Conservation (phyloP, 1,139 yeast genomes). For the Saccharomyces uvarum region DNA sequence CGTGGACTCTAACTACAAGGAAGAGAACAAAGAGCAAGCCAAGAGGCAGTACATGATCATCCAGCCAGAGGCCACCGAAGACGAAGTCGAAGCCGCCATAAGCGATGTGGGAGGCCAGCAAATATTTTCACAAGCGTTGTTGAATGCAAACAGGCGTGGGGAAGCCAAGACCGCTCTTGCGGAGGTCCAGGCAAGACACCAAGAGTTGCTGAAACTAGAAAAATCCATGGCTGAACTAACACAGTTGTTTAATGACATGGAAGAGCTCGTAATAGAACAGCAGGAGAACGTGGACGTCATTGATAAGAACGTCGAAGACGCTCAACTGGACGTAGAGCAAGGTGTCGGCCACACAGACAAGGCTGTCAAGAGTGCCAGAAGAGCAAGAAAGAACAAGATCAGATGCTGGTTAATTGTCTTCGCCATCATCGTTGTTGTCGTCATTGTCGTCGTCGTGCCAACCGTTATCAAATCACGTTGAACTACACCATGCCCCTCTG, state of each 20-base stretch:
- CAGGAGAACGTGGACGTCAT: slow-evolving; percentile 81
- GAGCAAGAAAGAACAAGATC: slow-evolving; percentile 86
- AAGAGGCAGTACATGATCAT: slow-evolving; percentile 89
- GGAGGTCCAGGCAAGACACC: slow-evolving; percentile 94
- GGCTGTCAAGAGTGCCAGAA: slow-evolving; percentile 82
- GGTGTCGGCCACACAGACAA: slow-evolving; percentile 92
- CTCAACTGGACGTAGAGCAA: slow-evolving; percentile 84
- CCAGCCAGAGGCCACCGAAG: slow-evolving; percentile 86
- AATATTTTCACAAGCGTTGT: slow-evolving; percentile 86
- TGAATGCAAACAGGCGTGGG: slow-evolving; percentile 90
- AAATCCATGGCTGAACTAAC: slow-evolving; percentile 93
- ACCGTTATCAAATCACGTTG: slow-evolving; percentile 25
- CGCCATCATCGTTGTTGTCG: slow-evolving; percentile 54
- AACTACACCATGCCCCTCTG: background rate
- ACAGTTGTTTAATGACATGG: slow-evolving; percentile 93
- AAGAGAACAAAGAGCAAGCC: slow-evolving; percentile 78
- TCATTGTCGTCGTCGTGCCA: slow-evolving; percentile 54
- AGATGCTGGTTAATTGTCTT: slow-evolving; percentile 70
- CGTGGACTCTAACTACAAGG: slow-evolving; percentile 80
- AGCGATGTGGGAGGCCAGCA: slow-evolving; percentile 83
- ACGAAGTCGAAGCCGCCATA: slow-evolving; percentile 73
- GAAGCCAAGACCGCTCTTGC: slow-evolving; percentile 92
- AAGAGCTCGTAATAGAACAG: slow-evolving; percentile 91
- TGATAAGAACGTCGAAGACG: slow-evolving; percentile 71
- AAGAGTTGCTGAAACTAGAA: slow-evolving; percentile 90